A percentile compares a stretch with the other conserved stretches of the same genome.
Evolutionary conservation across 2,329 filamentous ascomycete genomes (phyloP).

Genomic region (Cladosporium sp.): DNA sequence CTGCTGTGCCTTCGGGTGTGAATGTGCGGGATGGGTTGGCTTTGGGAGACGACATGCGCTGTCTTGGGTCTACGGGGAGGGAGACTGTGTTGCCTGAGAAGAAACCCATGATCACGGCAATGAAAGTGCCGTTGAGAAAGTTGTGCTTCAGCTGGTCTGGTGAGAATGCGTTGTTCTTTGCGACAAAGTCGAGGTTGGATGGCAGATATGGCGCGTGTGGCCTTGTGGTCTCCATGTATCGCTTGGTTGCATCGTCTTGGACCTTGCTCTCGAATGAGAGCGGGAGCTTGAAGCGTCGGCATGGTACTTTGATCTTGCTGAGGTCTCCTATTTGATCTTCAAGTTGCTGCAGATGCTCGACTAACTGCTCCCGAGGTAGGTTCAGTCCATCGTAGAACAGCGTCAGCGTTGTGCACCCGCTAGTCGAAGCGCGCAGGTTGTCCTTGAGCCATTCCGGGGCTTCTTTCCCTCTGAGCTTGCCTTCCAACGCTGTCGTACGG

Average conservation of each 20-base stretch:
- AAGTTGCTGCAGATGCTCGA: slow-evolving; percentile 41
- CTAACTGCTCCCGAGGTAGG: slow-evolving; percentile 39
- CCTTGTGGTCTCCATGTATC: slow-evolving; percentile 63
- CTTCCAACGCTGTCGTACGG: slow-evolving; percentile 55
- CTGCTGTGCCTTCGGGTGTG: slow-evolving; percentile 57
- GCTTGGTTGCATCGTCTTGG: slow-evolving; percentile 54
- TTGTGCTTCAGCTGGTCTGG: slow-evolving; percentile 52
- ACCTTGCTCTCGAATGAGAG: slow-evolving; percentile 46
- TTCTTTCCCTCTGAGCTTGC: slow-evolving; percentile 45
- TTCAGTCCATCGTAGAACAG: slow-evolving; percentile 44
- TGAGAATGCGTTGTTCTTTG: slow-evolving; percentile 56
- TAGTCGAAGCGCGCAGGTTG: slow-evolving; percentile 53
- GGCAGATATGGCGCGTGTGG: slow-evolving; percentile 63
- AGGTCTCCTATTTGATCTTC: slow-evolving; percentile 47
- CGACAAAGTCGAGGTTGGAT: slow-evolving; percentile 60
- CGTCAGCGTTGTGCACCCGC: slow-evolving; percentile 49
- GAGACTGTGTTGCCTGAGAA: slow-evolving; percentile 56
- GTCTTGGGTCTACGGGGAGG: slow-evolving; percentile 55
- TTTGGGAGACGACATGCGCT: slow-evolving; percentile 56
- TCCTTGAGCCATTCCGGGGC: slow-evolving; percentile 40
- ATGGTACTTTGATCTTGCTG: slow-evolving; percentile 43
- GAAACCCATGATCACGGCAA: slow-evolving; percentile 57
- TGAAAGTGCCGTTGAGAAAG: slow-evolving; percentile 52
- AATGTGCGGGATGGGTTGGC: slow-evolving; percentile 58
- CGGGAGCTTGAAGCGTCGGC: slow-evolving; percentile 45